These are phyloP conservation scores for Albugo candida DNA, from an alignment of 352 stramenopile species.

Conservation along the genomic window DNA sequence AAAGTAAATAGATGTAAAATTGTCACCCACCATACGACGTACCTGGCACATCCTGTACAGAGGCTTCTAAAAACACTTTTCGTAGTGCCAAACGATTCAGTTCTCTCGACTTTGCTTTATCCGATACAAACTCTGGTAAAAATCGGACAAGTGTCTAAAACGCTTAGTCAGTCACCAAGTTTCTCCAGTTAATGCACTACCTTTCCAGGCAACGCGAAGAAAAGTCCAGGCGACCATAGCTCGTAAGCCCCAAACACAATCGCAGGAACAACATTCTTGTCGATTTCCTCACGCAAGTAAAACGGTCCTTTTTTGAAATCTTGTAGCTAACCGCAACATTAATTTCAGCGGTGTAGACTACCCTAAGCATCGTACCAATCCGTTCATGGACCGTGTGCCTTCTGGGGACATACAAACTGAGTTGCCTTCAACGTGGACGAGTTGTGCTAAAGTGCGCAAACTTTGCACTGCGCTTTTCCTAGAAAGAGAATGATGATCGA, in stretches of 20 bases:
- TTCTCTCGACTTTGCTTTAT: conserved; percentile 55
- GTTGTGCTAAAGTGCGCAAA: conserved; percentile 39
- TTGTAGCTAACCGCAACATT: conserved; percentile 23
- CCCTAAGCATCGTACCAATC: conserved; percentile 17
- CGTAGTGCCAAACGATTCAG: conserved; percentile 61
- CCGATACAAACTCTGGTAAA: conserved; percentile 41
- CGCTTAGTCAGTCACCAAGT: background rate
- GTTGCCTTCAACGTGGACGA: conserved; percentile 47
- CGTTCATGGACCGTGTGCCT: conserved; percentile 65
- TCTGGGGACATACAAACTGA: conserved; percentile 71
- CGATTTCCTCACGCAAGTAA: conserved; percentile 63
- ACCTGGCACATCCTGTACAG: conserved; percentile 46
- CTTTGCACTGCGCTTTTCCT: conserved; percentile 43
- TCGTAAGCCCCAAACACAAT: conserved; percentile 70
- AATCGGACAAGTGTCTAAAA: conserved; percentile 43
- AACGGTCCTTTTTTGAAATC: conserved; percentile 80
- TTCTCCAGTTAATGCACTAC: conserved; percentile 9
- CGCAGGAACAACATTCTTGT: conserved; percentile 59
- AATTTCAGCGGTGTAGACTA: background rate
- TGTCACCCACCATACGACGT: conserved; percentile 29
- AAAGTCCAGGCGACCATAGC: conserved; percentile 47
- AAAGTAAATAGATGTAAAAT: conserved; percentile 9
- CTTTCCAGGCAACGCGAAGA: conserved; percentile 53
- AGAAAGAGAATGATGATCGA: background rate
- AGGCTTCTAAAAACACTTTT: conserved; percentile 56